Evolutionary conservation across 2,329 filamentous ascomycete genomes (phyloP).

Genomic region (Fusarium mangiferae): DNA sequence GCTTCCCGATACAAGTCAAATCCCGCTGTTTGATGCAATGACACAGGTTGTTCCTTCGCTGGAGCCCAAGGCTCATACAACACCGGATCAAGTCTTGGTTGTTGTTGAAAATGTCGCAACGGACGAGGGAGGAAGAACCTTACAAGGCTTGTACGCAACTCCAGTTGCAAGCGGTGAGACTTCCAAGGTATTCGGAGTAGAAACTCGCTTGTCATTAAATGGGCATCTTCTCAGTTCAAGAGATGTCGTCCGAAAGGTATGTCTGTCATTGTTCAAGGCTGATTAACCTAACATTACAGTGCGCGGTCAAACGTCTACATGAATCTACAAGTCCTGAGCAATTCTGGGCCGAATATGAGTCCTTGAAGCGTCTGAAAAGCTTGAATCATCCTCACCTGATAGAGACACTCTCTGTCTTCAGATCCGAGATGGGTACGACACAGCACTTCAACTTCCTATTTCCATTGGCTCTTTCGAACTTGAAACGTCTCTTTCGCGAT

Average conservation of each 20-base stretch:
- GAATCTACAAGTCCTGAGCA: fast-evolving
- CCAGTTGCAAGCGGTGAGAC: fast-evolving
- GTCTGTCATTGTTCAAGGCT: fast-evolving
- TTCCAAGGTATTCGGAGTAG: neutral
- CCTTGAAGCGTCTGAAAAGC: fast-evolving
- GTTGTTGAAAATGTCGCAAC: neutral
- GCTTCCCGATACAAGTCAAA: neutral
- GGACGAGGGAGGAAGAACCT: fast-evolving
- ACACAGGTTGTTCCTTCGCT: fast-evolving
- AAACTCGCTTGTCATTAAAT: fast-evolving
- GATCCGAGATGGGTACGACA: fast-evolving
- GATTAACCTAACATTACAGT: fast-evolving
- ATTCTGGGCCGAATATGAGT: neutral
- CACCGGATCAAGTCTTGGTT: fast-evolving
- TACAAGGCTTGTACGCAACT: neutral
- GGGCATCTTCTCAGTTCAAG: fast-evolving
- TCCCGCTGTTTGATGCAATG: neutral
- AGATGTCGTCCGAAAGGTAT: neutral
- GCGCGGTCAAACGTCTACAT: neutral
- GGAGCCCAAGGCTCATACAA: fast-evolving
- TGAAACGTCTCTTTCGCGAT: neutral
- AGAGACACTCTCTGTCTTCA: neutral
- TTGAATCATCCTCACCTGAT: neutral
- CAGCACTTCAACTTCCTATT: neutral
- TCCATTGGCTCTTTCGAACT: neutral